Percentiles rank a stretch among this genome's conserved stretches.
Conservation (phyloP, 768 basidiomycete genomes). For the Termitomyces sp. region DNA sequence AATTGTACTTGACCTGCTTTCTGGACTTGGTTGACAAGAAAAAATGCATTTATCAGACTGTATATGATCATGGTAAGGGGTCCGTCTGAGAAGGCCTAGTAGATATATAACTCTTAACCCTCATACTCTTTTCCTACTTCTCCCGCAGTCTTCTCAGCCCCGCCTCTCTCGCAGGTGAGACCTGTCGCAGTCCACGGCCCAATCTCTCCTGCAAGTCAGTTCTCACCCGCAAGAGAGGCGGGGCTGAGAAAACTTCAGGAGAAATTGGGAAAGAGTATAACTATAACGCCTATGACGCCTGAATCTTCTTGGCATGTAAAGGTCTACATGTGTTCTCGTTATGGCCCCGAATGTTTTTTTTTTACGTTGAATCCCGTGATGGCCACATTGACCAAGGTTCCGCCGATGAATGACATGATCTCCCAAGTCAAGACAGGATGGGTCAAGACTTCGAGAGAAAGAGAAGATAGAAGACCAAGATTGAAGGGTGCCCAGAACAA, state of each 20-base stretch:
- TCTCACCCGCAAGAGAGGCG: too few species aligned
- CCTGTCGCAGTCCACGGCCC: too few species aligned
- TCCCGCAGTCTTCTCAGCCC: too few species aligned
- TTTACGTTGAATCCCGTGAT: neutral
- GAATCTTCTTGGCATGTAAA: neutral
- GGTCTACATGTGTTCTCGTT: neutral
- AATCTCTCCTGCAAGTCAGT: too few species aligned
- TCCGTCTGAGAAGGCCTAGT: too few species aligned
- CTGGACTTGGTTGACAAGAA: too few species aligned
- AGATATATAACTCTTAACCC: too few species aligned
- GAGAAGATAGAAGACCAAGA: neutral
- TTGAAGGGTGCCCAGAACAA: neutral
- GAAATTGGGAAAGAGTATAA: neutral
- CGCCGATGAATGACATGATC: neutral
- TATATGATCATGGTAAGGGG: too few species aligned
- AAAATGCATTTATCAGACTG: too few species aligned
- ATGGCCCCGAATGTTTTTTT: neutral
- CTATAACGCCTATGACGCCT: neutral
- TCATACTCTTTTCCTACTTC: too few species aligned
- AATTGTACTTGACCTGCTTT: too few species aligned
- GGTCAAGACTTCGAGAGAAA: neutral
- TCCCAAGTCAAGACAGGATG: neutral
- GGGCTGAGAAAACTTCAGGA: neutral
- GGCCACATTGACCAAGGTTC: neutral
- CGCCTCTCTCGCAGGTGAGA: too few species aligned